A percentile compares a stretch with the other conserved stretches of the same genome.
These are phyloP conservation scores for Nitzschia sp. DNA, from an alignment of 108 stramenopile species.

Conservation along the genomic window DNA sequence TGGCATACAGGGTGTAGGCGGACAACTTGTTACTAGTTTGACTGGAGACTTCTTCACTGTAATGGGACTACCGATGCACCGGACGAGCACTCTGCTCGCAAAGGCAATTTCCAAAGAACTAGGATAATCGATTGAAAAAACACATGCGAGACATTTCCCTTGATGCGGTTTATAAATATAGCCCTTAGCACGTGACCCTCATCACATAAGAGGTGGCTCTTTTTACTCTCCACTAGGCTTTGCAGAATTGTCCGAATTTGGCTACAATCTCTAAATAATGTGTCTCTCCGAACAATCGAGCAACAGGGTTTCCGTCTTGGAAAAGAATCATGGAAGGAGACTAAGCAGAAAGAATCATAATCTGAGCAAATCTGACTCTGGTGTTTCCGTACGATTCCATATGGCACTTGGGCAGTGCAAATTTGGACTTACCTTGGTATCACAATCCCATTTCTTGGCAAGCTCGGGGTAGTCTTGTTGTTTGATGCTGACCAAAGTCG, in stretches of 20 bases:
- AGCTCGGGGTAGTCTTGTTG: slow-evolving; percentile 66
- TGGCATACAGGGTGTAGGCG: slow-evolving; percentile 89
- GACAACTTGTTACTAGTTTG: slow-evolving; percentile 22
- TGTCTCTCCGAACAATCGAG: slow-evolving; percentile 43
- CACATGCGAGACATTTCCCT: background rate
- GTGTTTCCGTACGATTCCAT: background rate
- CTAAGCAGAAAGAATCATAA: slow-evolving; percentile 20
- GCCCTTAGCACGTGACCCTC: too few relatives aligned
- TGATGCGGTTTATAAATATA: background rate
- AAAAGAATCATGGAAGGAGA: slow-evolving; percentile 57
- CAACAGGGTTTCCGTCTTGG: slow-evolving; percentile 49
- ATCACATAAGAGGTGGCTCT: too few relatives aligned
- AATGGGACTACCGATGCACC: slow-evolving; percentile 94
- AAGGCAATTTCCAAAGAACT: slow-evolving; percentile 30
- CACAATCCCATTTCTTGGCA: slow-evolving; percentile 52
- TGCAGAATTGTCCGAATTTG: slow-evolving; percentile 41
- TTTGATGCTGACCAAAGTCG: slow-evolving; percentile 49
- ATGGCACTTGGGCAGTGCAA: background rate
- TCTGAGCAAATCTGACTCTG: background rate
- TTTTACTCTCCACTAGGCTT: background rate
- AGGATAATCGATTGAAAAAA: background rate
- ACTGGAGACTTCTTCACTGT: slow-evolving; percentile 66
- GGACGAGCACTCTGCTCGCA: slow-evolving; percentile 56
- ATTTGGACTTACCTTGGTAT: background rate
- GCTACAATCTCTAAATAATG: slow-evolving; percentile 52